Evolutionary conservation across 805 yeast genomes (phyloP).

Genomic region (Starmerella bombicola): DNA sequence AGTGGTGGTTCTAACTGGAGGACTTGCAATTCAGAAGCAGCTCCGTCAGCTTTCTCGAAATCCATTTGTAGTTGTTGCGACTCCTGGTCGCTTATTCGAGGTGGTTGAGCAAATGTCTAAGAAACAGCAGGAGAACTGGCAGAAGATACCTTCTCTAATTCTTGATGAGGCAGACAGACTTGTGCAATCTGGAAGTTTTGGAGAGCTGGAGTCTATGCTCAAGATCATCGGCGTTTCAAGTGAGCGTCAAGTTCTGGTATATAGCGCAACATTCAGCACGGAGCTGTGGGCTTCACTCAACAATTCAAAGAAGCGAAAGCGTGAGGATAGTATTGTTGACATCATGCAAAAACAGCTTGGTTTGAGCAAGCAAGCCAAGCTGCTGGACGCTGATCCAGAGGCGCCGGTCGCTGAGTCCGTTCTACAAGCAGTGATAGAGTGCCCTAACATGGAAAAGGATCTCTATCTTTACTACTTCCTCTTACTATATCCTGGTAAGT

Average conservation of each 20-base stretch:
- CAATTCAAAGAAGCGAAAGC: conserved; percentile 25
- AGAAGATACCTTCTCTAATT: conserved; percentile 42
- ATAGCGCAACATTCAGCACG: conserved; percentile 70
- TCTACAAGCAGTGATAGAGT: conserved; percentile 79
- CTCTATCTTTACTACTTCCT: conserved; percentile 78
- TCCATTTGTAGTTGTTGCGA: conserved; percentile 76
- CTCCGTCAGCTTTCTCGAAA: conserved; percentile 56
- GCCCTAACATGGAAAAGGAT: conserved; percentile 83
- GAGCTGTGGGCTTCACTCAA: conserved; percentile 69
- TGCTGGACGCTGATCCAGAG: conserved; percentile 78
- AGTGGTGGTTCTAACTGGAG: conserved; percentile 80
- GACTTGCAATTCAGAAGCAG: conserved; percentile 87
- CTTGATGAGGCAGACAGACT: conserved; percentile 94
- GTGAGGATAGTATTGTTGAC: conserved; percentile 46
- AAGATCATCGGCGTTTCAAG: conserved; percentile 47
- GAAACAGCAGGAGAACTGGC: conserved; percentile 32
- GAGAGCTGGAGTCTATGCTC: conserved; percentile 73
- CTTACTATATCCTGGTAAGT: conserved; percentile 73
- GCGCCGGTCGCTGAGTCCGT: conserved; percentile 63
- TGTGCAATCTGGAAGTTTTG: conserved; percentile 91
- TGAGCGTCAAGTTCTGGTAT: conserved; percentile 73
- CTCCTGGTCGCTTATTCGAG: conserved; percentile 89
- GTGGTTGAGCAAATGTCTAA: conserved; percentile 37
- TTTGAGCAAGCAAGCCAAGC: conserved; percentile 54
- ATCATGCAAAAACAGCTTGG: conserved; percentile 56